phyloP scores from a whole-genome alignment of 768 basidiomycete species.

The Leccinum barrowsii region DNA sequence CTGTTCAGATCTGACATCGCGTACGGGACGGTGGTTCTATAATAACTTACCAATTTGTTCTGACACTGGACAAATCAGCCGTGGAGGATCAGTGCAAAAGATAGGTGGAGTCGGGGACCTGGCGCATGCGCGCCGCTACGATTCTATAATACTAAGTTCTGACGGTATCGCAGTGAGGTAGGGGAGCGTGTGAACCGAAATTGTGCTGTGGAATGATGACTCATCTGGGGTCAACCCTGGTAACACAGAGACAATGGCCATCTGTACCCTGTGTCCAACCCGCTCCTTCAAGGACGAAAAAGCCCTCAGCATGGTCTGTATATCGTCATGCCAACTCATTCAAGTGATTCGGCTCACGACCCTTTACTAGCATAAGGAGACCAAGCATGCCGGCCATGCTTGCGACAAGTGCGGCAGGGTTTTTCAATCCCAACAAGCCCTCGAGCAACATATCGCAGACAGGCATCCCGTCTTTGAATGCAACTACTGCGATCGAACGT shows the following conservation, averaged over 20 bases:
- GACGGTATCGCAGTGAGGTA: too few species aligned
- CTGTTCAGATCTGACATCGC: too few species aligned
- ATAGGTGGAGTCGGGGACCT: too few species aligned
- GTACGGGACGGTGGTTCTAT: too few species aligned
- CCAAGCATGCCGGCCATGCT: constrained; percentile 6
- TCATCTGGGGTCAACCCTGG: too few species aligned
- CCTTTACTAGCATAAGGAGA: constrained; percentile 10
- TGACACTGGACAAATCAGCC: too few species aligned
- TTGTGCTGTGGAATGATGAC: too few species aligned
- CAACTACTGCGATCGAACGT: constrained; percentile 11
- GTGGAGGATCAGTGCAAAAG: too few species aligned
- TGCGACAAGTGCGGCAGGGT: constrained; percentile 10
- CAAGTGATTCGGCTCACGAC: neutral
- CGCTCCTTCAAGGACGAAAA: constrained; percentile 14
- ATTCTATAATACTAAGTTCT: too few species aligned
- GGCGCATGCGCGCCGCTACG: too few species aligned
- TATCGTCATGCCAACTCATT: neutral
- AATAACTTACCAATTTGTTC: too few species aligned
- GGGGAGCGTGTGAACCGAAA: too few species aligned
- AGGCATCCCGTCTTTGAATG: constrained; percentile 17
- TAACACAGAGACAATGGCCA: constrained; percentile 12
- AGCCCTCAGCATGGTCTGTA: constrained; percentile 15
- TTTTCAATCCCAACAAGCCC: constrained; percentile 5
- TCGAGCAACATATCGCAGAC: constrained; percentile 13
- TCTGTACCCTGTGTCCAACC: constrained; percentile 16